phyloP scores from a whole-genome alignment of 73 alveolate species.

The Symbiodinium pilosum region DNA sequence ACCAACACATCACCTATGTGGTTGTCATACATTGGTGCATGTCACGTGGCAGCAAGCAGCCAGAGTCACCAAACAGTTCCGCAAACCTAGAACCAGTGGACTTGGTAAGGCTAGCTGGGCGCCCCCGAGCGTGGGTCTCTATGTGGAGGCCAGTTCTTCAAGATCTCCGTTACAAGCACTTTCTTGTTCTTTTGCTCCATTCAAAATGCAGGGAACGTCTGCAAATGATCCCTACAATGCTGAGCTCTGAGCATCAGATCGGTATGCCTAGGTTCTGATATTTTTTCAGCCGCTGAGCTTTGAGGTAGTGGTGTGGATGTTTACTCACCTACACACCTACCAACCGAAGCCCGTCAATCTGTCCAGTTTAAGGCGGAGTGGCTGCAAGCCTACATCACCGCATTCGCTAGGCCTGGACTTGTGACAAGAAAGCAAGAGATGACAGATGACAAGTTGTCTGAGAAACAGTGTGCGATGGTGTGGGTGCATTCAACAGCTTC shows the following conservation, averaged over 20 bases:
- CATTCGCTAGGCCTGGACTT: slow-evolving; percentile 63
- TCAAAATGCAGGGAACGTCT: slow-evolving; percentile 1
- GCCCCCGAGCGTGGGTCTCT: background rate
- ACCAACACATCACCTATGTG: no score
- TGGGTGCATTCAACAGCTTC: no score
- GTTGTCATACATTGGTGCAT: no score
- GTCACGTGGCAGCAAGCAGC: background rate
- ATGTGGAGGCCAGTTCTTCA: no score
- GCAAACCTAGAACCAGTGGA: background rate
- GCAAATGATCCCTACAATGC: background rate
- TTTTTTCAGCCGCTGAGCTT: no score
- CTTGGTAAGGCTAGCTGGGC: background rate
- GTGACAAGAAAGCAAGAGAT: no score
- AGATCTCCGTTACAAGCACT: no score
- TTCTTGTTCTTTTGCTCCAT: no score
- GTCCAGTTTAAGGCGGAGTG: slow-evolving; percentile 39
- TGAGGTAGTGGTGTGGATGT: background rate
- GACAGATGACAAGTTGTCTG: no score
- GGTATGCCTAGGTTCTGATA: no score
- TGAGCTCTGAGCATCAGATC: background rate
- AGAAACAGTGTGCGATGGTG: no score
- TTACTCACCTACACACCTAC: background rate
- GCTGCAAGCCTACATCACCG: slow-evolving; percentile 77
- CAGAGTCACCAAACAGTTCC: no score
- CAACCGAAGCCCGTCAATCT: background rate